Base-by-base conservation (phyloP, 2,329 filamentous ascomycete genomes). In the Diaporthe sp. region DNA sequence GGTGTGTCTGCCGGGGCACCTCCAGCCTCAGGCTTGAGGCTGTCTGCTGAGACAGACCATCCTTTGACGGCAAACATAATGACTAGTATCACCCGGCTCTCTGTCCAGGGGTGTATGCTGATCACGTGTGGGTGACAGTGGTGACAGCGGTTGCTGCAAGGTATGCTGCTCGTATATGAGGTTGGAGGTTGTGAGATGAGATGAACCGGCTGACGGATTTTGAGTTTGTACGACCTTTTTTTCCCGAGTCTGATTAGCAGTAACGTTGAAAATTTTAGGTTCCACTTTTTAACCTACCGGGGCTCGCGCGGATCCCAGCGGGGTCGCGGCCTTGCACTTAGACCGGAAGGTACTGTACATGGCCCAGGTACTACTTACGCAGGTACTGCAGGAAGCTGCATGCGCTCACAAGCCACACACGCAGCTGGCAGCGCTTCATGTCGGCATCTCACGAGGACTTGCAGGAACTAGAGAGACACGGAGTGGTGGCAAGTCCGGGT, bases 21-120 rank as follows among this genome's bases (percentile, higher is more conserved):
- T 81, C 77, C 81, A 77, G 87, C 89, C 84, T 98, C 95, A 42
- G 91, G 85, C 84, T 95, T 95, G 78, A 97, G 90, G 71, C 86
- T 87, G 79, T 92, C 90, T 77, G 93, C 90, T 74, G 94, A 91
- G 49, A 98, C 89, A 53, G 95, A 95, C 96, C 96, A 98, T 79
- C 97, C 97, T 81, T 94, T 94, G 42, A 98, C 96, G 13, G 95
- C 93, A 84, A 98, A 98, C 96, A 98, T 96, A 28, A 34, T 62
- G 74, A 62, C 78, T 72, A 58, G 31, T 73, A 34, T 28, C 53
- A 46, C 34, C 39, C 1, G 39, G 34, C 28, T 9, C 60, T 75
- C 15, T 74, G 44, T 13, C 6, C 19, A 28, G 44, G 8, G 65
- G 22, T 42, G 31, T 15, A 53, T 71, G 42, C 19, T 65, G 31